Evolutionary conservation across 2,329 filamentous ascomycete genomes (phyloP).

Genomic region (Beauveria pseudobassiana): DNA sequence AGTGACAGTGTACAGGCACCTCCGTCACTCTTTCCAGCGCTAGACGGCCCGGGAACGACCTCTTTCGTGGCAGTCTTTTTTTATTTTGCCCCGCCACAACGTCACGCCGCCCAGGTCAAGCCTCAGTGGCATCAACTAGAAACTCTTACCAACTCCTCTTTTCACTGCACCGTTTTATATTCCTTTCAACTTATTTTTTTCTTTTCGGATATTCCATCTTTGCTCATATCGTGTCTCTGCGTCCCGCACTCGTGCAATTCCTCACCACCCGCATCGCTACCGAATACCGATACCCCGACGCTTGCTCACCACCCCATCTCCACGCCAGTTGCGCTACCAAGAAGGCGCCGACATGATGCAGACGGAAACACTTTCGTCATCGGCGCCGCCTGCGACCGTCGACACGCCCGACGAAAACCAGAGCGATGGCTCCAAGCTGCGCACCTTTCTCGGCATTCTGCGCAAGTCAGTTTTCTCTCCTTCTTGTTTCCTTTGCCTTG

Average conservation of each 20-base stretch:
- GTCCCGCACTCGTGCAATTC: neutral
- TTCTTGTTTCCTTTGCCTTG: neutral
- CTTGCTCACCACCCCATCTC: neutral
- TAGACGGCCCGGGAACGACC: neutral
- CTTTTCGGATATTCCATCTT: neutral
- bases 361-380: constrained; percentile 30
- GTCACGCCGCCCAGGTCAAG: constrained; percentile 7
- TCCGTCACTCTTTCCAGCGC: neutral
- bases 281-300: neutral
- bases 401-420: constrained; percentile 37
- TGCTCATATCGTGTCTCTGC: neutral
- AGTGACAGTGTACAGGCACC: neutral
- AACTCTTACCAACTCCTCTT: constrained; percentile 4
- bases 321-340: neutral
- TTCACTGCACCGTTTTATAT: constrained; percentile 1
- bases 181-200: neutral
- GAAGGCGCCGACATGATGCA: constrained; percentile 5
- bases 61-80: neutral
- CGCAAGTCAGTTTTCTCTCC: constrained; percentile 58
- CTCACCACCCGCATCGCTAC: neutral
- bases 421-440: constrained; percentile 82
- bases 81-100: constrained; percentile 9
- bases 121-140: constrained; percentile 4
- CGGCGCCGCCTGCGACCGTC: constrained; percentile 24
- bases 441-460: constrained; percentile 80